These are phyloP conservation scores for Fusarium odoratissimum DNA, from an alignment of 2,329 filamentous ascomycete species.

Conservation along the genomic window DNA sequence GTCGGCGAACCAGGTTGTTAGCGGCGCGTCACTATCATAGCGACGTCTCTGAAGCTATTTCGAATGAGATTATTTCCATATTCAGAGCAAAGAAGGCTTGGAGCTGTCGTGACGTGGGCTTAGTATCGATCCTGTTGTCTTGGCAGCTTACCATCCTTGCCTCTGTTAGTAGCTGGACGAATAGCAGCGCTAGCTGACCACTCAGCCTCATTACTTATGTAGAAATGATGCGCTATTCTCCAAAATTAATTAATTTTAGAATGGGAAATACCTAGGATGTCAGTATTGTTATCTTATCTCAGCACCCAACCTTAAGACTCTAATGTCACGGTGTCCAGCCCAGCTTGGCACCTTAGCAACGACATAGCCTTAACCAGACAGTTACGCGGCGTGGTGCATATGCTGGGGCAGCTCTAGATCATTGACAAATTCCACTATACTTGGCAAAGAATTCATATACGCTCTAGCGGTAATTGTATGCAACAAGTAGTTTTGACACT, in stretches of 20 bases:
- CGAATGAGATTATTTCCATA: accelerated
- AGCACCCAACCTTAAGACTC: neutral
- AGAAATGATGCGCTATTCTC: neutral
- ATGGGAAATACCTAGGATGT: accelerated
- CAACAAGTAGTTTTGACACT: accelerated
- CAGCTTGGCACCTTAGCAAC: neutral
- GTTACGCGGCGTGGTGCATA: neutral
- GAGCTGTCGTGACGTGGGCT: neutral
- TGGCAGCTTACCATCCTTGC: neutral
- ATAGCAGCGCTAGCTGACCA: accelerated
- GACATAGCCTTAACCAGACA: neutral
- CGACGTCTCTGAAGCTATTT: neutral
- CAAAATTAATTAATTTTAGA: neutral
- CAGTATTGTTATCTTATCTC: neutral
- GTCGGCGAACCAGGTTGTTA: neutral
- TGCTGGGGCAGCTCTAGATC: too few species aligned
- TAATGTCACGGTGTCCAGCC: neutral
- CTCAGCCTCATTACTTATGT: neutral
- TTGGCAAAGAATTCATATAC: neutral
- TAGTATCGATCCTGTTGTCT: neutral
- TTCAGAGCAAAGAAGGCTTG: neutral
- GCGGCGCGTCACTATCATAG: neutral
- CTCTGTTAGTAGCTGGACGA: neutral
- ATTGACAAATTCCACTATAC: accelerated
- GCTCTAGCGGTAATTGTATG: neutral